phyloP scores from a whole-genome alignment of 106 monocot genomes.

The Chionographis japonica region DNA sequence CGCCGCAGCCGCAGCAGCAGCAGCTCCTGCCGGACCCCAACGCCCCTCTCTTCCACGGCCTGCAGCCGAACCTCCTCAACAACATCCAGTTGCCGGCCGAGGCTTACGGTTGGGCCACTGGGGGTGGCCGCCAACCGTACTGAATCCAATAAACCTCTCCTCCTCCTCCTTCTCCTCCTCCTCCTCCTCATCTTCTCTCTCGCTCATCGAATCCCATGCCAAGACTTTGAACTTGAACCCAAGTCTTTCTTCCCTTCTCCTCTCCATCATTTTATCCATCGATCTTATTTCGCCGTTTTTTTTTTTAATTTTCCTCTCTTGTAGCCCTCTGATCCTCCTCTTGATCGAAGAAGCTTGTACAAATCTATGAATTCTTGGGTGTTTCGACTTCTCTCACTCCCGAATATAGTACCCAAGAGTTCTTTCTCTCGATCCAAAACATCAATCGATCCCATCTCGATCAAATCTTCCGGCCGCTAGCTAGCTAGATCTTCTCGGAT shows the following conservation, averaged over 20 bases:
- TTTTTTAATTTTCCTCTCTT: neutral
- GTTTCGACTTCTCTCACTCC: too few species aligned
- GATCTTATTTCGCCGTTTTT: neutral
- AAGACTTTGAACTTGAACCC: neutral
- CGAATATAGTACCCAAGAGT: too few species aligned
- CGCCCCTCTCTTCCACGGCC: conserved; percentile 18
- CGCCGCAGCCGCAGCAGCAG: conserved; percentile 16
- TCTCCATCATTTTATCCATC: neutral
- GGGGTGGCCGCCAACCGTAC: conserved; percentile 14
- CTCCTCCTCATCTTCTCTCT: too few species aligned
- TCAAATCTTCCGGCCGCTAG: too few species aligned
- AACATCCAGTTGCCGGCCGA: conserved; percentile 25
- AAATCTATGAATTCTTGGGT: conserved; percentile 9
- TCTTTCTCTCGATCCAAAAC: too few species aligned
- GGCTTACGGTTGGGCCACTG: conserved; percentile 40
- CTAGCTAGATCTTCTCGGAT: too few species aligned
- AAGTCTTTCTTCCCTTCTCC: neutral
- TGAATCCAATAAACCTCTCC: neutral
- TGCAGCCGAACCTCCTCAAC: conserved; percentile 31
- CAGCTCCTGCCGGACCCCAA: conserved; percentile 18
- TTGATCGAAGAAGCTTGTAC: conserved; percentile 3
- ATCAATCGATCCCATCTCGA: too few species aligned
- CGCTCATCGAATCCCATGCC: too few species aligned
- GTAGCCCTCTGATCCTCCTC: neutral
- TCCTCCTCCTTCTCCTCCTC: too few species aligned